phyloP scores from a whole-genome alignment of 2,329 filamentous ascomycete genomes.

The Fonsecaea pedrosoi region DNA sequence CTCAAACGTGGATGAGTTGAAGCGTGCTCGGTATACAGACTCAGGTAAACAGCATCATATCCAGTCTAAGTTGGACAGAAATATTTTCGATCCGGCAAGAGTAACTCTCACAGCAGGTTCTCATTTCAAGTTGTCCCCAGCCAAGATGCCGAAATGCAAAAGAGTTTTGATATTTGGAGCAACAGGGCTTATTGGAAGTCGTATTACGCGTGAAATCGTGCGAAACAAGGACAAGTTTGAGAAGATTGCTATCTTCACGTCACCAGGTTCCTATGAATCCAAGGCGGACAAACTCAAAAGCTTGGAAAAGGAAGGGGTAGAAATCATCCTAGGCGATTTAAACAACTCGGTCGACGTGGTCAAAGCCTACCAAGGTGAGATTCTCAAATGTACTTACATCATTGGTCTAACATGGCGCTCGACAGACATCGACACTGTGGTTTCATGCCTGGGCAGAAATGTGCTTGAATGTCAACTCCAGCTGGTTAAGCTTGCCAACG shows the following conservation, averaged over 20 bases:
- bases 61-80: background rate
- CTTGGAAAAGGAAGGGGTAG: slow-evolving; percentile 56
- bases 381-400: background rate
- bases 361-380: slow-evolving; percentile 59
- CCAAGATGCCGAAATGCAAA: slow-evolving; percentile 21
- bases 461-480: slow-evolving; percentile 66
- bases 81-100: background rate
- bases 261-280: slow-evolving; percentile 54
- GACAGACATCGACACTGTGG: slow-evolving; percentile 64
- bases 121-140: slow-evolving; percentile 9
- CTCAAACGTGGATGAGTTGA: background rate
- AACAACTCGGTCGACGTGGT: slow-evolving; percentile 58
- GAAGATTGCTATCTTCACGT: slow-evolving; percentile 64
- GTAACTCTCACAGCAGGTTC: background rate
- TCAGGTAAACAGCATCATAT: background rate
- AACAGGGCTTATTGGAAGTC: slow-evolving; percentile 59
- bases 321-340: slow-evolving; percentile 64
- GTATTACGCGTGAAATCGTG: slow-evolving; percentile 58
- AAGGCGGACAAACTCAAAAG: slow-evolving; percentile 58
- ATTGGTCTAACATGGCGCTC: background rate
- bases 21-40: background rate
- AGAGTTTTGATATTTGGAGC: slow-evolving; percentile 60
- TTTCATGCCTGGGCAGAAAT: slow-evolving; percentile 68
- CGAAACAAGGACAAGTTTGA: slow-evolving; percentile 53
- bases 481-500: slow-evolving; percentile 66